Conservation (phyloP, 73 alveolate species). For the Blepharisma stoltei region DNA sequence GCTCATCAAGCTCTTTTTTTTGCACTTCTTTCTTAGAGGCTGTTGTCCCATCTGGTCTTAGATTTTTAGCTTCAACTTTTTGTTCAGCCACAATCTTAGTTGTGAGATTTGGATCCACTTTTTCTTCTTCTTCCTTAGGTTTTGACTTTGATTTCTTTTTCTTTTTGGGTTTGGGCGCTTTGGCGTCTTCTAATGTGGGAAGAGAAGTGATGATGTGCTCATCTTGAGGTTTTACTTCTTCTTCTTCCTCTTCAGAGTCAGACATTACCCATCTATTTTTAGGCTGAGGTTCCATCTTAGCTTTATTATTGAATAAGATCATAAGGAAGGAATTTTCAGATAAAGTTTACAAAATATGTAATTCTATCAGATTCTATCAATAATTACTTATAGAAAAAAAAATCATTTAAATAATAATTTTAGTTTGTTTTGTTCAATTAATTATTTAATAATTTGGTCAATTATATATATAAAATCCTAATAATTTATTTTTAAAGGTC, state of each 20-base stretch:
- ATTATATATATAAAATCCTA: too few species aligned
- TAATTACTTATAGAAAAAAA: too few species aligned
- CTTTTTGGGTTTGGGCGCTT: not conserved
- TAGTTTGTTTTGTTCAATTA: too few species aligned
- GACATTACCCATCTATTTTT: not conserved
- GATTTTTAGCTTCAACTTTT: not conserved
- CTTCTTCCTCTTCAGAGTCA: slow-evolving; percentile 19
- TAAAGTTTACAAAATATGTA: too few species aligned
- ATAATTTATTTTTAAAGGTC: too few species aligned
- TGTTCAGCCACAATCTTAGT: not conserved
- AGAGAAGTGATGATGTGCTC: slow-evolving; percentile 24
- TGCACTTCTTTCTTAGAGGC: slow-evolving; percentile 11
- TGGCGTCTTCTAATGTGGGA: not conserved
- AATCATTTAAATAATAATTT: too few species aligned
- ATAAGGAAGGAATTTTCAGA: too few species aligned
- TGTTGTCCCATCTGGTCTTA: slow-evolving; percentile 24
- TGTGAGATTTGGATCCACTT: slow-evolving; percentile 24
- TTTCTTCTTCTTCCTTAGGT: slow-evolving; percentile 24
- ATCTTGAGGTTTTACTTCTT: not conserved
- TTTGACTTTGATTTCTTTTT: slow-evolving; percentile 12
- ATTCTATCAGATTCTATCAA: too few species aligned
- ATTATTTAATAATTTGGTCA: too few species aligned
- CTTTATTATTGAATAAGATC: too few species aligned
- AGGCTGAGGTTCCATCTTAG: not conserved
- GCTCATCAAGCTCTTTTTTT: slow-evolving; percentile 7